Evolutionary conservation across 495 filamentous ascomycete genomes (phyloP), one percentile per base, ranked within the genome.

Genomic region (Penicillium dipodomyicola): DNA sequence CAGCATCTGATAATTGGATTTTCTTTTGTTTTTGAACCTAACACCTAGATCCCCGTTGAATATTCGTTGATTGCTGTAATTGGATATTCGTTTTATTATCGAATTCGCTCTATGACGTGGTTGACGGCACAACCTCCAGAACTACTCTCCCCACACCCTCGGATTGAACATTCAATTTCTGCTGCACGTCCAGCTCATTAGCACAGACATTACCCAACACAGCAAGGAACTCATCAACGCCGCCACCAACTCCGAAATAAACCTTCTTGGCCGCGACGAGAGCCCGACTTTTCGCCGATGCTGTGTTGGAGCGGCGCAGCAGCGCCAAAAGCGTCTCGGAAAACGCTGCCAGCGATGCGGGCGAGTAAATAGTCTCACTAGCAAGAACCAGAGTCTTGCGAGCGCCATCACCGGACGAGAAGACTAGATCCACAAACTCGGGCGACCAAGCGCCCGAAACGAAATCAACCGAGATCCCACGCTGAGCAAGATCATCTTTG

Each of bases 211-310:
- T 77, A 52, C 75, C 69, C 54, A 90, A 75, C 58, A 81, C 80
- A 30, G 79, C 72, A 49, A 91, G 78, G 67, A 98, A 96, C 64
- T 93, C 92, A 68, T 93, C 87, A 41, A 98, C 83, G 19, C 91
- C 91, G 19, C 94, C 94, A 3, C 94, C 94, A 52, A 98, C 94
- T 5, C 94, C 94, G 65, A 98, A 98, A 70, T 98, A 98, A 2
- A 97, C 84, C 70, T 85, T 84, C 76, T 98, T 98, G 3, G 94
- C 94, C 5, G 85, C 94, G 2, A 98, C 78, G n/a, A 96, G 69
- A 6, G 90, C 91, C 54, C 78, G 82, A 30, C 81, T 82, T 37
- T 61, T 68, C 27, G 49, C 57, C 11, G 70, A 53, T 5, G 59
- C 72, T 30, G 70, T 67, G 48, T 73, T 79, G 12, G 85, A 80